Base-by-base conservation (phyloP, 2,329 filamentous ascomycete genomes). In the Mollisiaceae sp. region DNA sequence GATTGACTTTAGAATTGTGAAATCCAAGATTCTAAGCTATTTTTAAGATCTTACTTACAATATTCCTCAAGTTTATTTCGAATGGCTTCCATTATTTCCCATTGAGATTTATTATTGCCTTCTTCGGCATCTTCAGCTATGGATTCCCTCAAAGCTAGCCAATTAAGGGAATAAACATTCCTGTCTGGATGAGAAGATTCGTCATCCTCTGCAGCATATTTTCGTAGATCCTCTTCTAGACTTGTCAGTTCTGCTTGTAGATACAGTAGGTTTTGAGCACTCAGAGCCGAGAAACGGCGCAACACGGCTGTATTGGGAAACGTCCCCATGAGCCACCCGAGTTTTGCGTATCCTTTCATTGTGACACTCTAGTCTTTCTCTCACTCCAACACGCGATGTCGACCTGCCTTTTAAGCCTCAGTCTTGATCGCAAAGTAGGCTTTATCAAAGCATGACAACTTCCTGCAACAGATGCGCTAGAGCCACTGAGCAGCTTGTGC, bases 171-270 rank as follows among this genome's bases (percentile, higher is more conserved):
- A 36, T 60, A 66, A 12, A 38, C 38, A 22, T 58, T 64, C 9
- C 60, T 27, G 32, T 66, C 54, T 27, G n/a, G 45, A 32, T 63
- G 36, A 4, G 18, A 8, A 4, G 55, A 55, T 2, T 15, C 22
- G 24, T 57, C 55, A 27, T 65, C 63, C 35, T 54, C 60, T 18
- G 45, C 38, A 18, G 41, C 38, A 38, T 47, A 43, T 20, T 62
- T 58, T 18, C 43, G 22, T 3, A 67, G 38, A 9, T 58, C 24
- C 4, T 2, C 36, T 35, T 67, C 66, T 5, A 67, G 60, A n/a
- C 59, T n/a, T 41, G 27, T 27, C 11, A 67, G 39, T 41, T 65
- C 66, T 5, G 63, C 63, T 41, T 67, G 66, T 18, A 65, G 24
- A 27, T 65, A 65, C 3, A 67, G 50, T 11, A 67, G 38, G 45